These are phyloP conservation scores for Rhizopus stolonifer DNA, from an alignment of 371 early-diverging fungal species.

Conservation along the genomic window DNA sequence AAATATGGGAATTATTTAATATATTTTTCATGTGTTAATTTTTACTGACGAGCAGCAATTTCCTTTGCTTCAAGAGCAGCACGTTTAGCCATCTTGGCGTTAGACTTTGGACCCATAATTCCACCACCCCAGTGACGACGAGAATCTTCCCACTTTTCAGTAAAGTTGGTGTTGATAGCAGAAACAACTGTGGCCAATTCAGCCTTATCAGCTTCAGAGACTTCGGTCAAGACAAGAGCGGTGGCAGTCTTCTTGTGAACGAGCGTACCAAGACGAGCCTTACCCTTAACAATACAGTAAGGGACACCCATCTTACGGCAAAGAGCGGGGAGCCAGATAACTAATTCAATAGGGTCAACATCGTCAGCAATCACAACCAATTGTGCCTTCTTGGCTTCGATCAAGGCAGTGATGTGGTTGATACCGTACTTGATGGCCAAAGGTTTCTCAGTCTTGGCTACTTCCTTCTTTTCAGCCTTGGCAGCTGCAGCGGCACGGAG, in stretches of 20 bases:
- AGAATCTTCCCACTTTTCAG: no score
- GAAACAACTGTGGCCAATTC: constrained; percentile 83
- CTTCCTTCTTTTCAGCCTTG: no score
- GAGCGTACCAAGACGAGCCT: no score
- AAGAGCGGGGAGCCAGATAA: constrained; percentile 98
- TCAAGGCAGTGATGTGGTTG: constrained; percentile 97
- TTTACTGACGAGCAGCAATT: constrained; percentile 47
- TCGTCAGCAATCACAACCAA: no score
- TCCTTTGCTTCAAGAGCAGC: constrained; percentile 67
- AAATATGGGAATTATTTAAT: no score
- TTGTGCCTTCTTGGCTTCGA: no score
- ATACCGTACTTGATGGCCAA: constrained; percentile 97
- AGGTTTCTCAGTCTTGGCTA: constrained; percentile 91
- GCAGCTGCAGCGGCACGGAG: no score
- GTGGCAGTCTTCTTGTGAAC: constrained; percentile 99
- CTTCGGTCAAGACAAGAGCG: constrained; percentile 91
- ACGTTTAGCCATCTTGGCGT: constrained; percentile 77
- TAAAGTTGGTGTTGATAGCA: no score
- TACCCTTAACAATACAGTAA: constrained; percentile 98
- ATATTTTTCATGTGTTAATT: neutral
- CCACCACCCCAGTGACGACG: no score
- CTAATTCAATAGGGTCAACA: constrained; percentile 98
- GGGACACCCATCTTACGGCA: constrained; percentile 99
- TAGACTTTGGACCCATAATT: constrained; percentile 87
- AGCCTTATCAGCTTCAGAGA: constrained; percentile 93